Evolutionary conservation across 306 rosid species (phyloP).

Genomic region (Quercus robur): DNA sequence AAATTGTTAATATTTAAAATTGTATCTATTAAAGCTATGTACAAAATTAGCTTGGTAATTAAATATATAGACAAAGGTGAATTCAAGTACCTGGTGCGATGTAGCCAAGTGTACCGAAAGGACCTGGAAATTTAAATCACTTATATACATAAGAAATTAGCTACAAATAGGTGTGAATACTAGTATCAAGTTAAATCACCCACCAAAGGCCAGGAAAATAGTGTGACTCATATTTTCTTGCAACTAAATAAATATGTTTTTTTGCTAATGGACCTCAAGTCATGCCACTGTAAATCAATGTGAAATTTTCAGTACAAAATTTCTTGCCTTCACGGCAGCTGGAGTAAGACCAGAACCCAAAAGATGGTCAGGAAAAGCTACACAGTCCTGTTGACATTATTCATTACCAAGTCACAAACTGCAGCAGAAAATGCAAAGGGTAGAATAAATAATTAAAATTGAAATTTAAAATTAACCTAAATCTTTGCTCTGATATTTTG

Average conservation of each 20-base stretch:
- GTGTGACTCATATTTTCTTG: no score
- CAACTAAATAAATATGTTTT: not conserved
- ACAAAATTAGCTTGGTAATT: no score
- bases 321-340: slow-evolving; percentile 88
- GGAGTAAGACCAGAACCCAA: slow-evolving; percentile 93
- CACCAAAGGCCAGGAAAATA: slow-evolving; percentile 20
- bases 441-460: not conserved
- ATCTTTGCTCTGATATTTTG: slow-evolving; percentile 80
- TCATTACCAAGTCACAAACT: slow-evolving; percentile 32
- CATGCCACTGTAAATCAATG: slow-evolving; percentile 45
- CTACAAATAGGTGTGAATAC: not conserved
- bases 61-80: no score
- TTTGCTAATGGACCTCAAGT: slow-evolving; percentile 33
- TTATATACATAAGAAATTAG: slow-evolving; percentile 9
- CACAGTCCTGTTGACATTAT: slow-evolving; percentile 75
- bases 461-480: not conserved
- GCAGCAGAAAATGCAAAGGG: slow-evolving; percentile 25
- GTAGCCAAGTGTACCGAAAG: no score
- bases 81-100: no score
- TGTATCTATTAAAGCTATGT: no score
- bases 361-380: slow-evolving; percentile 96
- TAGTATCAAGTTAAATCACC: slow-evolving; percentile 25
- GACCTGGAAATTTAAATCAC: slow-evolving; percentile 54
- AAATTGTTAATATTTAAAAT: no score
- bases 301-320: slow-evolving; percentile 42